Base-by-base conservation (phyloP, 225 moss, liverwort and hornwort species). In the Rhytidiadelphus loreus region DNA sequence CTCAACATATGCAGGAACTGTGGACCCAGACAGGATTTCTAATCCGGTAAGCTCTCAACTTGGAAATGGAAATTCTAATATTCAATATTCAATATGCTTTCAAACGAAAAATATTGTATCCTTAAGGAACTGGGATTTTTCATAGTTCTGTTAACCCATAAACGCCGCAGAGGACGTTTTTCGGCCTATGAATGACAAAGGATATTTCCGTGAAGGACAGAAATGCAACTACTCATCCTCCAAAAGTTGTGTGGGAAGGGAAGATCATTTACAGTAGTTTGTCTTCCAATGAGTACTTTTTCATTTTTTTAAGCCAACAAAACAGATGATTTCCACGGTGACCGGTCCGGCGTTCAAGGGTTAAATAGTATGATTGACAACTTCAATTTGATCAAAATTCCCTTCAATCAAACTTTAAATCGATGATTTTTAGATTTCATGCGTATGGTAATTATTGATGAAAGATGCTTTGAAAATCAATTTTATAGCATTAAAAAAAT, bases 21-120 rank as follows among this genome's bases (percentile, higher is more conserved):
- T 97, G 86, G 97, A 99, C 86, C 96, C 94, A 56, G 99, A 99
- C 83, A 96, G 94, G 93, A 97, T 99, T 82, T 93, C 93, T 68
- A 96, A 99, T 92, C 97, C 96, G 90, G 99, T 99, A 93, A 78
- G 8, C 46, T 44, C 70, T 85, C 44, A 64, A 78, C 72, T 89
- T 85, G 60, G 44, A 88, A 86, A 59, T 44, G 33, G 33, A 59
- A 43, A 28, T 84, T 85, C 52, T 73, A 35, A 83, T 43, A 71
- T 65, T 39, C 50, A 77, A 82, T 66, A 30, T 70, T 63, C 57
- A 62, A 48, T 30, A 37, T n/a, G 74, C 55, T 53, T 86, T 88
- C 44, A 59, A 44, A 83, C 44, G 43, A 82, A 37, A 63, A 71
- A 39, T 21, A 39, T 60, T 35, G 37, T 59, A 71, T 68, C 58